Evolutionary conservation across 2,329 filamentous ascomycete species (phyloP), one percentile per base, ranked within the genome.

Genomic region (Drechslera avenae): DNA sequence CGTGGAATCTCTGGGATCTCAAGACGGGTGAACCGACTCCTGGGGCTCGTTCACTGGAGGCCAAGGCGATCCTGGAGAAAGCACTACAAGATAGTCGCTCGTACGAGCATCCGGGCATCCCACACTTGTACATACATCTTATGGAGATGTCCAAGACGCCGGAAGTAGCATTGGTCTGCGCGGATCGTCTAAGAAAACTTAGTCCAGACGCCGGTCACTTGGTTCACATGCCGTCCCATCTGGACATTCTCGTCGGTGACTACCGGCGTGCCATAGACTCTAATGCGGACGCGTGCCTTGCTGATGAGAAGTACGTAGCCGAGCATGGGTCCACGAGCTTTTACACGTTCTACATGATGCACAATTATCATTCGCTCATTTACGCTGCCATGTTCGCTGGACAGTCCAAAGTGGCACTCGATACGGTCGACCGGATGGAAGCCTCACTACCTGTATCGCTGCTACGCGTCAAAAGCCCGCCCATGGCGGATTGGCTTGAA

Each of bases 381-480:
- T 92, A 92, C 66, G 86, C 86, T 0, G 88, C 88, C 50, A 90
- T 92, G 88, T 88, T 92, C 58, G 83, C 87, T 0, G 89, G 86
- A 0, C 83, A 87, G 65, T 87, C 79, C 1, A 67, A 74, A 18
- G 76, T 86, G 9, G 86, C 87, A 0, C 68, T 91, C 2, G 80
- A 87, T 0, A 86, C 86, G 0, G 81, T 83, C 0, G 59, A 66
- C 0, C 75, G 78, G 36, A 79, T 91, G 39, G 87, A 91, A 63
- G 73, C 72, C 0, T 83, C 83, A 0, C 73, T 91, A 3, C 82
- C 88, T 0, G 83, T 87, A 45, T 80, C 81, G 0, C 71, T 91
- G 3, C 76, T 92, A 0, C 81, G 83, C 0, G 76, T 89, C 3
- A 66, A 85, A 54, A 85, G 83, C 0, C 87, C 87, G 0, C 86